Evolutionary conservation across 371 early-diverging fungal genomes (phyloP).

Genomic region (Mucor circinelloides): DNA sequence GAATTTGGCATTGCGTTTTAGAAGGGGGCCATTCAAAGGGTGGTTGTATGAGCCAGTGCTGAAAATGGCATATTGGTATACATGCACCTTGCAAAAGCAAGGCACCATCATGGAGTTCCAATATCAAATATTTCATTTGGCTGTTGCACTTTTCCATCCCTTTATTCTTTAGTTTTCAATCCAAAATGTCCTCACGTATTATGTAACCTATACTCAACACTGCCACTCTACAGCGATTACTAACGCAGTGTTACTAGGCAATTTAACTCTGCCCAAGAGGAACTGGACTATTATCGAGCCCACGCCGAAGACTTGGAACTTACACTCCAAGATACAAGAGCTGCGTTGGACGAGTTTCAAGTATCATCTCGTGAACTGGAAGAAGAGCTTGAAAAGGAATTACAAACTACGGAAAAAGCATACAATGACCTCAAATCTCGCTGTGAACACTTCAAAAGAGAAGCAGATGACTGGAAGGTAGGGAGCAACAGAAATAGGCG

Average conservation of each 20-base stretch:
- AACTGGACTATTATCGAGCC: slow-evolving; percentile 59
- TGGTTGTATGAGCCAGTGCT: neutral
- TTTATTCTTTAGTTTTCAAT: neutral
- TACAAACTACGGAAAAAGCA: slow-evolving; percentile 63
- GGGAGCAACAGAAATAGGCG: neutral
- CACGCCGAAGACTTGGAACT: slow-evolving; percentile 52
- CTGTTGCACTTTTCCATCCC: neutral
- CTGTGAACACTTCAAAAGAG: slow-evolving; percentile 57
- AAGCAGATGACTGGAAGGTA: slow-evolving; percentile 79
- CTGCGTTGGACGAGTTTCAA: slow-evolving; percentile 65
- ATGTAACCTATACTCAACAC: slow-evolving; percentile 1
- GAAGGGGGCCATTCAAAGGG: neutral
- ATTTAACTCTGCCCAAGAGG: slow-evolving; percentile 56
- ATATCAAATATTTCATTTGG: neutral
- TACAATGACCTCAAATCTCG: slow-evolving; percentile 64
- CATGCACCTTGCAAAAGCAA: neutral
- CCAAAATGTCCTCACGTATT: slow-evolving; percentile 14
- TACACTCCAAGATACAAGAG: slow-evolving; percentile 58
- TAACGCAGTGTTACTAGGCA: slow-evolving; percentile 27
- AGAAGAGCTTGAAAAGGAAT: slow-evolving; percentile 66
- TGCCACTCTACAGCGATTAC: neutral
- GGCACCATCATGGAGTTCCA: neutral
- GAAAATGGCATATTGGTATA: neutral
- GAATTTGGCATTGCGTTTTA: neutral
- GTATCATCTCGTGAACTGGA: slow-evolving; percentile 63